Evolutionary conservation across 2,329 filamentous ascomycete species (phyloP), one percentile per base, ranked within the genome.

Genomic region (Fusarium nygamai): DNA sequence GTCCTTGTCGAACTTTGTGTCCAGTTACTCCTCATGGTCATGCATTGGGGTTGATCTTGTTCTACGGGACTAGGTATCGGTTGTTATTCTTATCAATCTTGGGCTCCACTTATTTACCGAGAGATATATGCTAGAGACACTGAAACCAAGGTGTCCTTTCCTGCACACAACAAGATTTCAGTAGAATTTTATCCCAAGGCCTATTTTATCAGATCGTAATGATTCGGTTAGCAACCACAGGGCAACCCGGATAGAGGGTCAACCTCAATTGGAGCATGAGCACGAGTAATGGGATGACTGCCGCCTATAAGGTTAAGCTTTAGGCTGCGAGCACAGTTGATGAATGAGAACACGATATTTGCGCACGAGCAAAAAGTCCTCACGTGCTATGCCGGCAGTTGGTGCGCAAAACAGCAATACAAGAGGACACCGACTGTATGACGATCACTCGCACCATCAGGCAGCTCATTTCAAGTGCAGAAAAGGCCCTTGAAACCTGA

Each of bases 181-280:
- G 22, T 13, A 33, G 16, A 6, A 5, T 11, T 9, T 19, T 2
- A 7, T 51, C 16, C 5, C 8, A 6, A 13, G 5, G 3, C 20
- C 27, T 5, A 6, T 13, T 51, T 27, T 10, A 20, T 34, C 17
- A 8, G n/a, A 2, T 29, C 6, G 0, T 1, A 11, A 48, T n/a
- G 6, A 24, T 2, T 10, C 2, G 2, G 19, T 19, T 22, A 54
- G 20, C 4, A 29, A 6, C 14, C 10, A 2, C 19, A 27, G 0
- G 22, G 10, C 4, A 34, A 24, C 8, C 19, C 11, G 5, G 20
- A n/a, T 24, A 12, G 19, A 9, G 11, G 14, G 7, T 4, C 27
- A 19, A 4, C 20, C 19, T 19, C 8, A 11, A 1, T 22, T n/a
- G 6, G 20, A 41, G 38, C 38, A 22, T 10, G 36, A 19, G n/a